phyloP scores from a whole-genome alignment of 495 filamentous ascomycete genomes.

The Penicillium flavigenum region DNA sequence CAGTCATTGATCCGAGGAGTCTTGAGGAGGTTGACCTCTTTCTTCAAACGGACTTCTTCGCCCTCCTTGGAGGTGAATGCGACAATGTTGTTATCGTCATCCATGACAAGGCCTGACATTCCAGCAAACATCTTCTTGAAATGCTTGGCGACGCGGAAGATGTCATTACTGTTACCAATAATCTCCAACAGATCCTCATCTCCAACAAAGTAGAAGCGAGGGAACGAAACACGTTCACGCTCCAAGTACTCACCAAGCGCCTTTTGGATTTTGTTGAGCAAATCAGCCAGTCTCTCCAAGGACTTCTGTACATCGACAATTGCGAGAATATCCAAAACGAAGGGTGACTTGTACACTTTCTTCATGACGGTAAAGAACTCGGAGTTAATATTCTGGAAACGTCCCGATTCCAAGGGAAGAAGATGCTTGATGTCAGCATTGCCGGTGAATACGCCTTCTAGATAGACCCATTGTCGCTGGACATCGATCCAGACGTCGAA shows the following conservation, averaged over 20 bases:
- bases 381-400: constrained; percentile 98
- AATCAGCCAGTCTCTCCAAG: constrained; percentile 86
- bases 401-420: constrained; percentile 88
- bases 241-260: constrained; percentile 98
- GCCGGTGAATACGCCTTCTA: constrained; percentile 97
- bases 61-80: constrained; percentile 96
- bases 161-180: constrained; percentile 98
- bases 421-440: constrained; percentile 99
- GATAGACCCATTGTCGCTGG: constrained; percentile 97
- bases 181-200: constrained; percentile 99
- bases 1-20: constrained; percentile 98
- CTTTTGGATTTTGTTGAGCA: constrained; percentile 99
- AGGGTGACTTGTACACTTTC: constrained; percentile 93
- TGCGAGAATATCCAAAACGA: constrained; percentile 90
- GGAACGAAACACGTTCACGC: constrained; percentile 94
- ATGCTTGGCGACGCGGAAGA: constrained; percentile 91
- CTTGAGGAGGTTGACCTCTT: constrained; percentile 85
- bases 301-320: constrained; percentile 96
- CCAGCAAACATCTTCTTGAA: constrained; percentile 99
- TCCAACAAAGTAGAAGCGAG: constrained; percentile 98
- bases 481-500: constrained; percentile 99
- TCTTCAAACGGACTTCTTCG: constrained; percentile 83
- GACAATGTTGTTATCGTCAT: constrained; percentile 82
- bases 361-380: constrained; percentile 98
- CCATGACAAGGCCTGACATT: constrained; percentile 82